These are phyloP conservation scores for Lentinula detonsa DNA, from an alignment of 768 basidiomycete genomes.

Conservation along the genomic window DNA sequence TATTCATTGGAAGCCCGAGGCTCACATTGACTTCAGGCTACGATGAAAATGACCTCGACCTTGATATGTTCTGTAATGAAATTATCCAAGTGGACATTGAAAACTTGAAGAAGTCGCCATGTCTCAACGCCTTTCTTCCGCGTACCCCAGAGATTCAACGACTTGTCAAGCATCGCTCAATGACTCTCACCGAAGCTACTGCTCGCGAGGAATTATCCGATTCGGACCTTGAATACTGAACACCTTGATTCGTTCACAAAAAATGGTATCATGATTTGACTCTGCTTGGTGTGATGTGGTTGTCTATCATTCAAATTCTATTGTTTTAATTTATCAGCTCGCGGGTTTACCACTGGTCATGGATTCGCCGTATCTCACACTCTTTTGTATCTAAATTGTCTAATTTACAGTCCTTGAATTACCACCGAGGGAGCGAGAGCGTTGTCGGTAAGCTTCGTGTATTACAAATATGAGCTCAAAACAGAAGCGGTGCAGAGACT, in stretches of 20 bases:
- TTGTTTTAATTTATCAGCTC: neutral
- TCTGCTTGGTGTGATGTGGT: neutral
- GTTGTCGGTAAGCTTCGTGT: no score
- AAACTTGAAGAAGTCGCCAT: constrained; percentile 24
- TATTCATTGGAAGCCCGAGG: neutral
- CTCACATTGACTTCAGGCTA: neutral
- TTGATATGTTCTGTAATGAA: constrained; percentile 34
- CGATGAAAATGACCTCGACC: constrained; percentile 34
- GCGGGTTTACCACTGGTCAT: neutral
- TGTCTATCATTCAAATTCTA: neutral
- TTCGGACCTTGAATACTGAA: neutral
- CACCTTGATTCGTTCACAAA: neutral
- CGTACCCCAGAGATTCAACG: neutral
- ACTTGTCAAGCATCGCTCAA: constrained; percentile 3
- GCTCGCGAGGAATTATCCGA: neutral
- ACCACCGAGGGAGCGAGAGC: no score
- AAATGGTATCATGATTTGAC: neutral
- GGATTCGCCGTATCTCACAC: neutral
- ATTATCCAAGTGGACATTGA: constrained; percentile 32
- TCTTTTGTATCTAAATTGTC: constrained; percentile 1
- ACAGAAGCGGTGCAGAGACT: no score
- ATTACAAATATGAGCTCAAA: no score
- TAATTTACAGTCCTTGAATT: neutral
- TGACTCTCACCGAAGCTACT: constrained; percentile 7
- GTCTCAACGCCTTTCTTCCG: constrained; percentile 21